These are phyloP conservation scores for Adenanthera pavonina DNA, from an alignment of 306 rosid species.

Conservation along the genomic window DNA sequence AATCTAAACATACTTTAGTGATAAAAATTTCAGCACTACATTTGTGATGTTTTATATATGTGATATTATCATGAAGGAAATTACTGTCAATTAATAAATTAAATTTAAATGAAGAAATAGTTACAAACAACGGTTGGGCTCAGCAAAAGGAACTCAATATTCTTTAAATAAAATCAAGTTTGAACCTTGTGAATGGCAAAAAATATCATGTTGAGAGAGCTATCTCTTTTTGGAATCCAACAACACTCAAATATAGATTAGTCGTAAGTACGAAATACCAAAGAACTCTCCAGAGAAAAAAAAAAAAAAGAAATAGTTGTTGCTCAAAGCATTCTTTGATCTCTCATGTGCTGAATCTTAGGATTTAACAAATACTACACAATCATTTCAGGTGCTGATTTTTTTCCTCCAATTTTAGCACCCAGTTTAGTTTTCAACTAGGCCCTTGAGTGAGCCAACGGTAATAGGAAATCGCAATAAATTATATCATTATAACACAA, in stretches of 20 bases:
- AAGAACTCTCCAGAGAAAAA: too few relatives aligned
- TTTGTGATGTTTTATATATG: neutral
- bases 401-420: neutral
- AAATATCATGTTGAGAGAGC: too few relatives aligned
- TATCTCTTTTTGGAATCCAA: too few relatives aligned
- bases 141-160: too few relatives aligned
- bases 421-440: neutral
- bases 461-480: conserved; percentile 17
- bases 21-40: neutral
- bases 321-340: neutral
- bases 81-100: neutral
- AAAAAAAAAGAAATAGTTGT: neutral
- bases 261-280: too few relatives aligned
- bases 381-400: neutral
- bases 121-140: too few relatives aligned
- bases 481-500: conserved; percentile 15
- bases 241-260: too few relatives aligned
- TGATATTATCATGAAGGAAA: neutral
- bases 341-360: conserved; percentile 14
- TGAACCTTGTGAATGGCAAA: too few relatives aligned
- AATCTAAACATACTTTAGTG: neutral
- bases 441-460: neutral
- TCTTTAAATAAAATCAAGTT: too few relatives aligned
- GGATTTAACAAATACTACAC: neutral
- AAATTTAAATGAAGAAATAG: neutral